These are phyloP conservation scores for Coleophoma eucalyptorum DNA, from an alignment of 2,329 filamentous ascomycete genomes.

Conservation along the genomic window DNA sequence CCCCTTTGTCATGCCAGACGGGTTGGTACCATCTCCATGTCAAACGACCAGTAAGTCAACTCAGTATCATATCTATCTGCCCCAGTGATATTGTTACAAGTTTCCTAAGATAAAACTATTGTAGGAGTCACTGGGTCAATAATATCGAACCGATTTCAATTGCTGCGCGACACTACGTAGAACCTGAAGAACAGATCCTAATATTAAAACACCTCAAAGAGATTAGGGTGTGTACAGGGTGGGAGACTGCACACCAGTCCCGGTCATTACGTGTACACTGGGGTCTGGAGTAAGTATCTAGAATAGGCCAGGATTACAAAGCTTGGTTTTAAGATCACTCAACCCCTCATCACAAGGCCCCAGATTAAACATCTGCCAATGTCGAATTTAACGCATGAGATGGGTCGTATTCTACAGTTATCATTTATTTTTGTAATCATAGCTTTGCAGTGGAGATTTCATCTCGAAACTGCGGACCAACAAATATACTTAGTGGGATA, in stretches of 20 bases:
- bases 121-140: background rate
- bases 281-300: background rate
- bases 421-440: too few species aligned
- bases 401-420: too few species aligned
- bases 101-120: background rate
- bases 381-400: too few species aligned
- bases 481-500: slow-evolving; percentile 44
- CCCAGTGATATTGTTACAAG: background rate
- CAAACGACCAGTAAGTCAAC: background rate
- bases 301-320: too few species aligned
- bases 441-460: too few species aligned
- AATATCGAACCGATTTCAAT: background rate
- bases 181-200: background rate
- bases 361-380: too few species aligned
- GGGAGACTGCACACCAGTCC: background rate
- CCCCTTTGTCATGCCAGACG: background rate
- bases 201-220: background rate
- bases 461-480: slow-evolving; percentile 10
- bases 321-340: background rate
- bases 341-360: background rate
- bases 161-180: background rate
- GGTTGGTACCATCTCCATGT: background rate
- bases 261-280: background rate
- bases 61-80: background rate
- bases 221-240: background rate